These are phyloP conservation scores for Jackrogersella minutella DNA, from an alignment of 495 filamentous ascomycete species.

Conservation along the genomic window DNA sequence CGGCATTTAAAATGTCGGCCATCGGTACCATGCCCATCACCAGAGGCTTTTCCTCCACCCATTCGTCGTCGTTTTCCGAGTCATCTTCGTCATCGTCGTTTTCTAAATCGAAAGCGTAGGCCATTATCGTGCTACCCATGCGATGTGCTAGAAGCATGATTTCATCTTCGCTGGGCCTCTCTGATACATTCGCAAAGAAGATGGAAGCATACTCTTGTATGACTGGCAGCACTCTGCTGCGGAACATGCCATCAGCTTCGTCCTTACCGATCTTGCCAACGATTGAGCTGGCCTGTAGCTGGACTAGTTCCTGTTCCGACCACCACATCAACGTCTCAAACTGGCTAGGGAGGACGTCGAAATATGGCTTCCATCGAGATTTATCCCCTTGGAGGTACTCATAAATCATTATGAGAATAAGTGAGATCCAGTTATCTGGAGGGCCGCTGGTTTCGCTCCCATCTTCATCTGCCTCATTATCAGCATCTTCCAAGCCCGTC, in stretches of 20 bases:
- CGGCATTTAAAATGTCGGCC: conserved; percentile 92
- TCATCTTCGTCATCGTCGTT: conserved; percentile 59
- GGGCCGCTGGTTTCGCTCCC: conserved; percentile 32
- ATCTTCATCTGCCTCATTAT: conserved; percentile 46
- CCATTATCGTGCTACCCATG: conserved; percentile 90
- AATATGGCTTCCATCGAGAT: conserved; percentile 81
- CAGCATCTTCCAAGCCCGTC: conserved; percentile 36
- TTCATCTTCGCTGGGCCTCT: conserved; percentile 53
- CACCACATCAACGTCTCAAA: conserved; percentile 96
- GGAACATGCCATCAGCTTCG: conserved; percentile 74
- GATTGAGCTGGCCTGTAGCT: conserved; percentile 81
- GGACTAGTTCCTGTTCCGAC: conserved; percentile 71
- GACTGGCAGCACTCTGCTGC: conserved; percentile 68
- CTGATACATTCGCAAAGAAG: conserved; percentile 60
- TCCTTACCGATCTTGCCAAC: conserved; percentile 78
- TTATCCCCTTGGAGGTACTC: conserved; percentile 68
- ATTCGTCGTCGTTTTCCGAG: conserved; percentile 66
- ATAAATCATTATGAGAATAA: conserved; percentile 84
- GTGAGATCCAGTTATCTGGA: conserved; percentile 55
- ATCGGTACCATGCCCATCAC: conserved; percentile 89
- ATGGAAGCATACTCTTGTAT: conserved; percentile 49
- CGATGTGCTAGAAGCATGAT: conserved; percentile 72
- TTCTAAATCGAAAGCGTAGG: conserved; percentile 89
- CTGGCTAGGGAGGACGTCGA: conserved; percentile 75
- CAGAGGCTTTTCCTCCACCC: conserved; percentile 71